Base-by-base conservation (phyloP, 805 yeast species). In the Yueomyces sp. region DNA sequence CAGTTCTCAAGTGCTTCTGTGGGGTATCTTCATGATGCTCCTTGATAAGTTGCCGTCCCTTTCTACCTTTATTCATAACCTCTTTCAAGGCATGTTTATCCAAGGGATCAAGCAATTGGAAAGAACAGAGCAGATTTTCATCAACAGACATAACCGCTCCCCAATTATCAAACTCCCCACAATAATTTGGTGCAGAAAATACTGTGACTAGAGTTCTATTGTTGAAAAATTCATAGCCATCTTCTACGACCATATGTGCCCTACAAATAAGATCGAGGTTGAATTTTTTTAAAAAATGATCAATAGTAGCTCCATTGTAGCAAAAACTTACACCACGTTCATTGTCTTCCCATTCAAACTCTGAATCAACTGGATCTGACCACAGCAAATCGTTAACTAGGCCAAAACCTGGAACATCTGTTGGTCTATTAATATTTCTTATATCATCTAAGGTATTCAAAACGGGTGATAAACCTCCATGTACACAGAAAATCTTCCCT, bases 61-160 rank as follows among this genome's bases (percentile, higher is more conserved):
- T 30, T 30, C 33, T 30, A 6, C 33, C 33, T 9, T 30, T 30
- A 6, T 81, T 81, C 96, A 88, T 85, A 44, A 85, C 92, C 60
- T 84, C 95, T 57, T 88, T 87, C 64, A 90, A 74, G 4, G 96
- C 95, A 26, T 82, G 81, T 41, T 90, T 77, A 64, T 90, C 96
- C 52, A 90, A 69, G 9, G 98, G 98, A 62, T 90, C 95, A 47
- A 90, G 69, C 44, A 90, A 73, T 61, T 90, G 97, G 62, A 90
- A 90, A 49, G 90, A 81, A 62, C 98, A 90, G 44, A 90, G 67
- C 49, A 90, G 70, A 54, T 88, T 96, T 50, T 88, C 95, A 48
- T 85, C 76, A 12, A 90, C 96, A 51, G 92, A 79, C 97, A 90
- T 90, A 7, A 90, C 96, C 1, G 98, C 98, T 19, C 95, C 95